Base-by-base conservation (phyloP, 345 rosid species). In the Eucalyptus rudis region DNA sequence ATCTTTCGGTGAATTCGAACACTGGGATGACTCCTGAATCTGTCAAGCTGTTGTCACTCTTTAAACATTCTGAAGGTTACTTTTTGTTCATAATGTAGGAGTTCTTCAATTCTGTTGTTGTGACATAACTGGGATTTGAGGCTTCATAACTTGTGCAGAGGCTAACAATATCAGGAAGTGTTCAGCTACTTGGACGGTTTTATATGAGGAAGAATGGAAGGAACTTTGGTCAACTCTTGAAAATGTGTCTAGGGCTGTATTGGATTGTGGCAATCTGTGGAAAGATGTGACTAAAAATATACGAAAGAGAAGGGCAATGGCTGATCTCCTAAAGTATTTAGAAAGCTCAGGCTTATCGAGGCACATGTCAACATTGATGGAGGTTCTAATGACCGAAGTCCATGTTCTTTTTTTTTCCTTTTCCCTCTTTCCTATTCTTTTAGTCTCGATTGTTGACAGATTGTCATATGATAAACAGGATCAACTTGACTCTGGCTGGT, bases 281-380 rank as follows among this genome's bases (percentile, higher is more conserved):
- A 95, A 91, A 91, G 96, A 95, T 89, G 90, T 58, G 51, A 92
- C 89, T 86, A 96, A 92, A 90, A 91, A 88, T 76, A 86, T 92
- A 29, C 94, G 94, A 80, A 98, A 98, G 94, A 95, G 91, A 92
- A 93, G 96, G 92, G 98, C 93, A 10, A 91, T 96, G 54, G 87
- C 95, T 88, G 97, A 95, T 54, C 97, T 97, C 90, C 93, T 98
- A 86, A 94, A 94, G 94, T 92, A 94, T 92, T 91, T 98, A 87
- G 98, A 95, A 88, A 91, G 87, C 89, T 92, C 93, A 91, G 99
- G 98, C 90, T 90, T 98, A 95, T 94, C 93, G 40, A 94, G 94
- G 90, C 99, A 95, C 94, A 95, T 93, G 94, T 94, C 91, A 88
- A 96, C 93, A 89, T 90, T 91, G 89, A 90, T 93, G 92, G 94